Evolutionary conservation across 768 basidiomycete species (phyloP).

Genomic region (Hygrophoropsis aurantiaca): DNA sequence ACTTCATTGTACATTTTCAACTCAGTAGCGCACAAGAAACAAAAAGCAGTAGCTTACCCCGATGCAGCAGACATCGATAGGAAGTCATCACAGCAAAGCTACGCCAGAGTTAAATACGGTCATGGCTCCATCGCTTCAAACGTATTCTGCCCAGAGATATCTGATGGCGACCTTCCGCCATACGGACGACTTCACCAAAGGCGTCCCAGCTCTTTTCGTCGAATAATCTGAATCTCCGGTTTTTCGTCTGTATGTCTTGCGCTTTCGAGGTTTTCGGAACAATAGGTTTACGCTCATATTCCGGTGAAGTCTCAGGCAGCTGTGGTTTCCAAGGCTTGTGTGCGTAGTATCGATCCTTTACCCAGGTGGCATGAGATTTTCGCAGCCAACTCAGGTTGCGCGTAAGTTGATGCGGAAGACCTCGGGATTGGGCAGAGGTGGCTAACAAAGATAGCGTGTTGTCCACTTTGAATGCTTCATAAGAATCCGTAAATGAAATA

Average conservation of each 20-base stretch:
- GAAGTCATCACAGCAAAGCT: background rate
- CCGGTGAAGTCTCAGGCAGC: conserved; percentile 13
- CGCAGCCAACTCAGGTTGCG: conserved; percentile 47
- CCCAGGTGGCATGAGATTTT: conserved; percentile 24
- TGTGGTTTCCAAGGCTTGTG: conserved; percentile 41
- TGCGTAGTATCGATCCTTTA: conserved; percentile 17
- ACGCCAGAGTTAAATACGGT: background rate
- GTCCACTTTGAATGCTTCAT: conserved; percentile 49
- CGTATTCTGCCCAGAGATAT: conserved; percentile 50
- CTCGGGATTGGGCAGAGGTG: conserved; percentile 61
- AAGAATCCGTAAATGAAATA: background rate
- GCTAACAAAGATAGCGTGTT: conserved; percentile 61
- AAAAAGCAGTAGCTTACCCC: too few relatives aligned
- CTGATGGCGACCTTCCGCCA: conserved; percentile 57
- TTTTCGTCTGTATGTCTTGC: conserved; percentile 14
- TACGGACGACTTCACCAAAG: conserved; percentile 51
- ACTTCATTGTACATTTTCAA: too few relatives aligned
- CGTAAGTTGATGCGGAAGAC: conserved; percentile 58
- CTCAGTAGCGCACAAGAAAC: too few relatives aligned
- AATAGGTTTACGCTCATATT: conserved; percentile 19
- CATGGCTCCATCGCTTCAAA: conserved; percentile 24
- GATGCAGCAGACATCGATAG: background rate
- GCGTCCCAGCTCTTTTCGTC: conserved; percentile 43
- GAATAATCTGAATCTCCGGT: conserved; percentile 25
- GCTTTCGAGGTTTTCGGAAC: conserved; percentile 10